phyloP scores from a whole-genome alignment of 257 asterid species.

The Solanum stenotomum region DNA sequence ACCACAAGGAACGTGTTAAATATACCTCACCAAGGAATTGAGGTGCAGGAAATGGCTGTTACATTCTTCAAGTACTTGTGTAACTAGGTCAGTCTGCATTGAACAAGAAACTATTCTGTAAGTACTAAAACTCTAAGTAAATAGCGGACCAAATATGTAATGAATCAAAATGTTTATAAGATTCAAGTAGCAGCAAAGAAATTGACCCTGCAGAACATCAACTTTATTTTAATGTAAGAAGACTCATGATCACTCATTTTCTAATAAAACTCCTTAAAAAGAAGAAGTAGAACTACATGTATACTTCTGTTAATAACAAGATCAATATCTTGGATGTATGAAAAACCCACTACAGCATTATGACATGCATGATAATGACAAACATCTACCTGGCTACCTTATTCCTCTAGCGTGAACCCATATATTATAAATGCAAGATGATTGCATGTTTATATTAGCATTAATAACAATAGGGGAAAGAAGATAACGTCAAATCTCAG shows the following conservation, averaged over 20 bases:
- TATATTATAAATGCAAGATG: background rate
- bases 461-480: background rate
- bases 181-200: background rate
- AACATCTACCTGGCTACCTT: background rate
- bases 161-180: background rate
- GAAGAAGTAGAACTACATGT: background rate
- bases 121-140: background rate
- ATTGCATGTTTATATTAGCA: background rate
- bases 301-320: background rate
- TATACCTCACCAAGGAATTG: slow-evolving; percentile 66
- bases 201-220: background rate
- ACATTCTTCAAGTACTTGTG: slow-evolving; percentile 87
- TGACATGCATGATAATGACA: background rate
- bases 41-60: slow-evolving; percentile 56
- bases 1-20: background rate
- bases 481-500: background rate
- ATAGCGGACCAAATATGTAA: background rate
- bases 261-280: background rate
- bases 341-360: background rate
- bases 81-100: slow-evolving; percentile 56
- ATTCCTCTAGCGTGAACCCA: background rate
- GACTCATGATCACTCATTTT: background rate
- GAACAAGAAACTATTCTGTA: background rate
- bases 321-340: background rate
- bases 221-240: background rate